These are phyloP conservation scores for Fusarium foetens DNA, from an alignment of 2,329 filamentous ascomycete genomes.

Conservation along the genomic window DNA sequence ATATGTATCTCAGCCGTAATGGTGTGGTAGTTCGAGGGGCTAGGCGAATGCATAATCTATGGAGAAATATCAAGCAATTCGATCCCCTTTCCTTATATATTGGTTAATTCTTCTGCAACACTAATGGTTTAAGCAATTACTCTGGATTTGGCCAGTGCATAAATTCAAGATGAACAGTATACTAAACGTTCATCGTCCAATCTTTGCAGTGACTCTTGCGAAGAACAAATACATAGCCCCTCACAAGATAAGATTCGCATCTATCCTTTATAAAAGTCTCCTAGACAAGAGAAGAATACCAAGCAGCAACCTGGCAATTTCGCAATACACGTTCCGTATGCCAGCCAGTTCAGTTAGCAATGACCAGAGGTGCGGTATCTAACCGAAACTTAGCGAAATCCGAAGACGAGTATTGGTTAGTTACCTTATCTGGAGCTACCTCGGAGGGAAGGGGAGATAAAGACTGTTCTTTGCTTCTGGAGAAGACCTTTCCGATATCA, in stretches of 20 bases:
- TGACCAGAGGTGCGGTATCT: background rate
- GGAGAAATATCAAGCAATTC: background rate
- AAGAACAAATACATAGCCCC: background rate
- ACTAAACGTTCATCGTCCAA: background rate
- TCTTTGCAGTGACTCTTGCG: background rate
- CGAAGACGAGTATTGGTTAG: too few relatives aligned
- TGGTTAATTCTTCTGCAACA: fast-evolving
- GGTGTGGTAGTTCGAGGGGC: background rate
- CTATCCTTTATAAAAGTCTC: background rate
- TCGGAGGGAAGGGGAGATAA: background rate
- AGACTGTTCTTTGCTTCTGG: background rate
- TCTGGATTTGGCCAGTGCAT: background rate
- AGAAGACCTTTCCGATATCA: background rate
- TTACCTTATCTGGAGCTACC: background rate
- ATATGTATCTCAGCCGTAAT: background rate
- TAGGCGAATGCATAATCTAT: background rate
- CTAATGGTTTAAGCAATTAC: fast-evolving
- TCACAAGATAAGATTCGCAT: background rate
- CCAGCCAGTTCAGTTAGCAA: background rate
- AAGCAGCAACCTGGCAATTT: background rate
- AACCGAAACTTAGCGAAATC: background rate
- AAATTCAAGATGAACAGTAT: background rate
- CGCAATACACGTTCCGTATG: background rate
- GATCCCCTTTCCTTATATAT: fast-evolving
- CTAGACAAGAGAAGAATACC: background rate